Evolutionary conservation across 2,329 filamentous ascomycete genomes (phyloP).

Genomic region (Amauroascus niger): DNA sequence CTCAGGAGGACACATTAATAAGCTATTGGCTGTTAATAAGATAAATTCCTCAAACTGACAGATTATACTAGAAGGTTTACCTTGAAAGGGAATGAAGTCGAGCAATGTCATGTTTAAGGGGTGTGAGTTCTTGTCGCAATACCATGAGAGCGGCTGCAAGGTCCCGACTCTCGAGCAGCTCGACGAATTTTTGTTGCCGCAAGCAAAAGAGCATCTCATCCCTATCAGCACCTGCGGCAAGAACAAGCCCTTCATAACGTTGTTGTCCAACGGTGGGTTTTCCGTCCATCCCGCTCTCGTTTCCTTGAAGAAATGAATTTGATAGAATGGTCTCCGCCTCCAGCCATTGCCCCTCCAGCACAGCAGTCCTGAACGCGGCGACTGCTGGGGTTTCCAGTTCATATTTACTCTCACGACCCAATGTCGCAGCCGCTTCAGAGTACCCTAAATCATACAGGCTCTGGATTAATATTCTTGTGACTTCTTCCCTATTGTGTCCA

Average conservation of each 20-base stretch:
- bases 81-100: slow-evolving; percentile 74
- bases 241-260: slow-evolving; percentile 52
- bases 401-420: slow-evolving; percentile 75
- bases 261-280: slow-evolving; percentile 3
- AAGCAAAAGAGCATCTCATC: slow-evolving; percentile 79
- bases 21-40: slow-evolving; percentile 37
- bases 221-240: slow-evolving; percentile 64
- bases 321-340: slow-evolving; percentile 76
- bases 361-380: slow-evolving; percentile 70
- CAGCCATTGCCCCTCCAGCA: slow-evolving; percentile 70
- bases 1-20: slow-evolving; percentile 80
- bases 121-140: slow-evolving; percentile 79
- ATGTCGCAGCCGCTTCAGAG: slow-evolving; percentile 58
- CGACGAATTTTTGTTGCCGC: slow-evolving; percentile 88
- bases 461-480: slow-evolving; percentile 86
- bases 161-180: slow-evolving; percentile 70
- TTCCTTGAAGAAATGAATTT: slow-evolving; percentile 39
- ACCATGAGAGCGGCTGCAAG: slow-evolving; percentile 65
- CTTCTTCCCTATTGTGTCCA: slow-evolving; percentile 84
- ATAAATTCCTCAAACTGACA: neutral
- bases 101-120: slow-evolving; percentile 66
- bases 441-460: slow-evolving; percentile 85
- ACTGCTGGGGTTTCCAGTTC: slow-evolving; percentile 79
- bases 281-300: slow-evolving; percentile 32
- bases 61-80: slow-evolving; percentile 31